Base-by-base conservation (phyloP, 2,329 filamentous ascomycete species). In the Didymella sp. region DNA sequence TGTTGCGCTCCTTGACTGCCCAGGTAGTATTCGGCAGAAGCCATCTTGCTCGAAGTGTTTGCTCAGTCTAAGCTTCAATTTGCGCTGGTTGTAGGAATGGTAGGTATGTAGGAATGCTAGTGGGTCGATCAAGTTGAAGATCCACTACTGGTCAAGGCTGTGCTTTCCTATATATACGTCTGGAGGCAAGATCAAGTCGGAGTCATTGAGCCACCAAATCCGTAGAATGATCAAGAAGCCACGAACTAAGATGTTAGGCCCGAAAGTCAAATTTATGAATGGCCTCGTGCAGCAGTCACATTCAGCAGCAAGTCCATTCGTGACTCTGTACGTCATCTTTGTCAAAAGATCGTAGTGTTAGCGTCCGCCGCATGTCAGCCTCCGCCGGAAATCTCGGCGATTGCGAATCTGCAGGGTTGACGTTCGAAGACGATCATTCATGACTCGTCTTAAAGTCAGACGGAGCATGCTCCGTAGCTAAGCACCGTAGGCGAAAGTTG, bases 21-120 rank as follows among this genome's bases (percentile, higher is more conserved):
- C 13, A 63, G 46, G 54, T 70, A 76, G 60, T 76, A 75, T 53
- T 74, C 73, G 47, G 67, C 60, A 38, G 73, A 68, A 61, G 73
- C 70, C 72, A 75, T 76, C 3, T 38, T 38, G 9, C 8, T 31
- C 43, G n/a, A n/a, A 24, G 22, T n/a, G 21, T 22, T 53, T 42
- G 24, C 13, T 53, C 37, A 1, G 4, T 38, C 9, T 47, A 19
- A 15, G 17, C n/a, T 19, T 31, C n/a, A 21, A 6, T 24, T 11
- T 28, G 31, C 37, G 22, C 33, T 33, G 27, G 24, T 28, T 4
- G 22, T 15, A 50, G 46, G 17, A 38, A 51, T 35, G 25, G 28
- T 52, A 33, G 41, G 35, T 40, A 3, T 5, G 38, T 48, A 57
- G 31, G 38, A 43, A 57, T 52, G 43, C 37, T 44, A 24, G 30